Evolutionary conservation across 805 yeast genomes (phyloP), one percentile per base, ranked within the genome.

Genomic region (Clavispora phyllophila): DNA sequence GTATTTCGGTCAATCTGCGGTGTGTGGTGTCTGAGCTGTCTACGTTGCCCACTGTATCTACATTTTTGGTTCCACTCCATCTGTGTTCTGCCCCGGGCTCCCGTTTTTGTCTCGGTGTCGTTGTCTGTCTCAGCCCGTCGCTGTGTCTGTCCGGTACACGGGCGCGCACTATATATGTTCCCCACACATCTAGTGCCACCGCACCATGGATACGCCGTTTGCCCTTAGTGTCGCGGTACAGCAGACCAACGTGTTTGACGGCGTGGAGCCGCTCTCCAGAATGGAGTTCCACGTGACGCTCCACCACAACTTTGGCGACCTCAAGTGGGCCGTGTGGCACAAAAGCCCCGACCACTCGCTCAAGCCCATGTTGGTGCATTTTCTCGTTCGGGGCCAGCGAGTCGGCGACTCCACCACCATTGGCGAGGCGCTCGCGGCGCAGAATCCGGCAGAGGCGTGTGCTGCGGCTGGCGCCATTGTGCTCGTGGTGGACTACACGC

Each of bases 251-350:
- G 26, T 15, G 23, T 35, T 43, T 2, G 27, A 20, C 5, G 39
- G 27, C 9, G 19, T 31, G 9, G 31, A 40, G 12, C 39, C 14
- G 9, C 4, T 39, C 14, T 27, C 20, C 13, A 5, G 8, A 1
- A 37, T 37, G 60, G 15, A 46, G 54, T 23, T 27, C 13, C 31
- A 27, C 17, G 57, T 58, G 3, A 60, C 67, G 4, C 41, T 61
- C 15, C 37, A 48, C 13, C 66, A 65, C 44, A 45, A 41, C 3
- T 39, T 57, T 28, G 44, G 41, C n/a, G 62, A 61, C 31, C 40
- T 65, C 4, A 45, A 53, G 22, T 55, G 61, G 17, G 56, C 50
- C 53, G 51, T 66, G 9, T 65, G 71, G 70, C 23, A 37, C 33
- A 43, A 49, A 25, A 62, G 66, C n/a, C 42, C 43, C 5, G 50